Percentiles rank a stretch among this genome's conserved stretches.
Evolutionary conservation across 2,329 filamentous ascomycete species (phyloP).

Genomic region (Colletotrichum navitas): DNA sequence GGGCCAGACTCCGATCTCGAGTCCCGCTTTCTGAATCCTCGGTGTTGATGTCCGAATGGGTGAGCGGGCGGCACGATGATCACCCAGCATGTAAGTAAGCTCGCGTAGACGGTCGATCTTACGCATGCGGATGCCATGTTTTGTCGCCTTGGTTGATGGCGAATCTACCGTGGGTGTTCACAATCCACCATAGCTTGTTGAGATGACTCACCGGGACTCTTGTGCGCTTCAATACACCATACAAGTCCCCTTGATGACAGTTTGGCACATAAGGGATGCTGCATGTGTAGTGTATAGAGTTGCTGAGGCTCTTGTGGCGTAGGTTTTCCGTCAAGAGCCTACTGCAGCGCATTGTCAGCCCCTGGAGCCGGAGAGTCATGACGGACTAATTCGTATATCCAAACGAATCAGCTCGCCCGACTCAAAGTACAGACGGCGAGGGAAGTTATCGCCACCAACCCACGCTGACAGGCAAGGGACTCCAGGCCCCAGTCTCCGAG

Average conservation of each 20-base stretch:
- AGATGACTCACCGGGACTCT: background rate
- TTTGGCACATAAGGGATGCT: background rate
- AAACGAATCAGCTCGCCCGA: background rate
- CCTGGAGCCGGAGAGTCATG: background rate
- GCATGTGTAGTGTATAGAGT: background rate
- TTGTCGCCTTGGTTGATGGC: background rate
- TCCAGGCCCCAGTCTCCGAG: background rate
- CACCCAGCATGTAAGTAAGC: background rate
- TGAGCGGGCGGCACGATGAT: conserved; percentile 7
- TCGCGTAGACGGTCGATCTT: background rate
- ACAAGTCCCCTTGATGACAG: background rate
- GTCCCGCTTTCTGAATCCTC: conserved; percentile 21
- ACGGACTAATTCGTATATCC: background rate
- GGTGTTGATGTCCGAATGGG: background rate
- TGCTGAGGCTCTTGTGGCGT: background rate
- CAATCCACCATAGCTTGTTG: background rate
- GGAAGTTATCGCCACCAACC: background rate
- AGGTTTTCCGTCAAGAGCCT: background rate
- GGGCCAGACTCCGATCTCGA: conserved; percentile 6
- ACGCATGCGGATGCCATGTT: background rate
- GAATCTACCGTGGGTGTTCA: background rate
- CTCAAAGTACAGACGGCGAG: background rate
- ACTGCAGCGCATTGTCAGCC: background rate
- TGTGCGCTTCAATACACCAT: background rate
- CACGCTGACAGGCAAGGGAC: background rate